Evolutionary conservation across 306 rosid genomes (phyloP).

Genomic region (Oemleria cerasiformis): DNA sequence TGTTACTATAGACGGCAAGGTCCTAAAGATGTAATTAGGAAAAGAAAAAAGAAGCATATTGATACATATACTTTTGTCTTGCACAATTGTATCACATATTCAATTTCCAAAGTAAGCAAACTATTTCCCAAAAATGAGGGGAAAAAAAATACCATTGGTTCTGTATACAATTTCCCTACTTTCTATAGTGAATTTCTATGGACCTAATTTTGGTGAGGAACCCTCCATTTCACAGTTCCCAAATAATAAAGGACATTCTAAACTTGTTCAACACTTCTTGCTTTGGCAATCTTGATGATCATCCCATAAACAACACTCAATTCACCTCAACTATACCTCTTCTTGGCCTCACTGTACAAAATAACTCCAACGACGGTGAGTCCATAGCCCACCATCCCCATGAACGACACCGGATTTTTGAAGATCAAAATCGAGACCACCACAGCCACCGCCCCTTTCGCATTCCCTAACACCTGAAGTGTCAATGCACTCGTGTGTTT

Average conservation of each 20-base stretch:
- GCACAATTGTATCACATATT: too few relatives aligned
- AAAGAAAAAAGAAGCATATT: too few relatives aligned
- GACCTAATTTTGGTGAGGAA: neutral
- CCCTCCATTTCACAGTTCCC: neutral
- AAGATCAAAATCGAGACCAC: conserved; percentile 61
- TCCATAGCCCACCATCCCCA: conserved; percentile 58
- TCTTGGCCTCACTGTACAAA: conserved; percentile 59
- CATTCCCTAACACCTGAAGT: conserved; percentile 61
- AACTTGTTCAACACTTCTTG: too few relatives aligned
- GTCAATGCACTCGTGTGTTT: conserved; percentile 41
- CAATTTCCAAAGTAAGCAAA: neutral
- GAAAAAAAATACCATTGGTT: neutral
- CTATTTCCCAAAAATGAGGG: neutral
- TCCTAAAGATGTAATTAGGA: too few relatives aligned
- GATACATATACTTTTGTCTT: too few relatives aligned
- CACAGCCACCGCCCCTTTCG: conserved; percentile 68
- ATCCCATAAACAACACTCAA: neutral
- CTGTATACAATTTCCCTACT: neutral
- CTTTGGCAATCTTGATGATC: too few relatives aligned
- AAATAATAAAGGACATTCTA: neutral
- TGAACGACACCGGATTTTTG: conserved; percentile 53
- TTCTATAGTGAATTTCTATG: neutral
- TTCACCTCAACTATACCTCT: conserved; percentile 28
- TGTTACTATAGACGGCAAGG: too few relatives aligned
- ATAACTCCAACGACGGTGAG: conserved; percentile 61